A percentile compares a stretch with the other conserved stretches of the same genome.
Conservation (phyloP, 2,329 filamentous ascomycete species). For the Nigrospora osmanthi region DNA sequence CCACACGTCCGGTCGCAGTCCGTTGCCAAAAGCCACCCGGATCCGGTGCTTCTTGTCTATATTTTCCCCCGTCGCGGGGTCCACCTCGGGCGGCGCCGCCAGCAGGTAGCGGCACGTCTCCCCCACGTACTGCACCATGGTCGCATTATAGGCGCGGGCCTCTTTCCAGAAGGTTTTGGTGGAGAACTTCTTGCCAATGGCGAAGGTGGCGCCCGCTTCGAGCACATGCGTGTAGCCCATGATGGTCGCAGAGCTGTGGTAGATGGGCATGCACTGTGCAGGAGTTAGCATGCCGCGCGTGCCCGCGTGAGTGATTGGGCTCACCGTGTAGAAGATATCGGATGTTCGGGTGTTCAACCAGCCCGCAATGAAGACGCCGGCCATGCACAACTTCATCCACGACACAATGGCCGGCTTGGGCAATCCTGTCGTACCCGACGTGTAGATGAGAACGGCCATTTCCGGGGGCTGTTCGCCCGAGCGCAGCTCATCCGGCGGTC, state of each 20-base stretch:
- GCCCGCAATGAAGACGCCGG: slow-evolving; percentile 39
- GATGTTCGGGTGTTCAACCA: slow-evolving; percentile 51
- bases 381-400: slow-evolving; percentile 58
- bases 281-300: neutral
- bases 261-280: slow-evolving; percentile 72
- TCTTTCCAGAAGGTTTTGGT: slow-evolving; percentile 71
- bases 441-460: slow-evolving; percentile 73
- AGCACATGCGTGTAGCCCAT: slow-evolving; percentile 60
- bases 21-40: slow-evolving; percentile 75
- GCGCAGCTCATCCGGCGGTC: slow-evolving; percentile 51
- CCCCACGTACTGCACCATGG: slow-evolving; percentile 78
- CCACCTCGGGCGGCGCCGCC: slow-evolving; percentile 52
- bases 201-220: slow-evolving; percentile 54
- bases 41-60: slow-evolving; percentile 68
- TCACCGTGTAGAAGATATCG: slow-evolving; percentile 70
- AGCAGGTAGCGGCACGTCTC: slow-evolving; percentile 81
- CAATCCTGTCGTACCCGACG: slow-evolving; percentile 76
- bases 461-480: slow-evolving; percentile 40
- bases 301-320: slow-evolving; percentile 8
- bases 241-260: slow-evolving; percentile 72
- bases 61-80: slow-evolving; percentile 56
- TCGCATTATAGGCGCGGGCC: slow-evolving; percentile 61
- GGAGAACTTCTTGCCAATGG: slow-evolving; percentile 72
- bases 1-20: slow-evolving; percentile 80
- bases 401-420: slow-evolving; percentile 73